A percentile compares a stretch with the other conserved stretches of the same genome.
phyloP scores from a whole-genome alignment of 768 basidiomycete genomes.

The Suillus plorans region DNA sequence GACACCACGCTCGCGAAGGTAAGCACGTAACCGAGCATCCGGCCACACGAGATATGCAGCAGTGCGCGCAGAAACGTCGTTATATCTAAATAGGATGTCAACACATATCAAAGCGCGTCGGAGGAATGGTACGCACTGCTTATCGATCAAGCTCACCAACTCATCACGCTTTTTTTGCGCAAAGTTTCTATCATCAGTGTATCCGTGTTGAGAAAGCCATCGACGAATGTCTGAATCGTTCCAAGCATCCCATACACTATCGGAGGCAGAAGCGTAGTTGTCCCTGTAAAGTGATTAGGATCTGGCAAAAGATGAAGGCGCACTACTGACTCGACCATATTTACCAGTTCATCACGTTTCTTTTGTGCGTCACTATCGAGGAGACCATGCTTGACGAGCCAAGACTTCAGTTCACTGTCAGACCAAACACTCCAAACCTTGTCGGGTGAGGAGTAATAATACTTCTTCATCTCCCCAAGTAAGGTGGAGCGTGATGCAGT shows the following conservation, averaged over 20 bases:
- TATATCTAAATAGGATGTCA: slow-evolving; percentile 42
- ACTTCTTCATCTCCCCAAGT: slow-evolving; percentile 65
- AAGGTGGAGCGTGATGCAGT: slow-evolving; percentile 56
- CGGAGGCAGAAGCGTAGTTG: slow-evolving; percentile 62
- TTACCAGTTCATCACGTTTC: slow-evolving; percentile 73
- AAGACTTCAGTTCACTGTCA: slow-evolving; percentile 72
- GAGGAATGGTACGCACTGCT: slow-evolving; percentile 49
- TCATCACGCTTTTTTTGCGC: slow-evolving; percentile 71
- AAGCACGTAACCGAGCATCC: slow-evolving; percentile 88
- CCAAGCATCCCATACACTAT: slow-evolving; percentile 70
- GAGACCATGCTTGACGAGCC: slow-evolving; percentile 74
- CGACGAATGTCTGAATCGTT: slow-evolving; percentile 65
- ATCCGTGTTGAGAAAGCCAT: slow-evolving; percentile 76
- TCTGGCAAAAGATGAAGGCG: not conserved
- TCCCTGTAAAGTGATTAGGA: slow-evolving; percentile 40
- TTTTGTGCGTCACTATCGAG: slow-evolving; percentile 70
- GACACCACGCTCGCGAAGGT: slow-evolving; percentile 75
- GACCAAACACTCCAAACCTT: slow-evolving; percentile 68
- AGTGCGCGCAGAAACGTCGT: slow-evolving; percentile 42
- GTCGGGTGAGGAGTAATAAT: slow-evolving; percentile 67
- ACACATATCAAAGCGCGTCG: not conserved
- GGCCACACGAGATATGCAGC: slow-evolving; percentile 86
- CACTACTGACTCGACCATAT: slow-evolving; percentile 59
- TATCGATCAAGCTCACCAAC: slow-evolving; percentile 67
- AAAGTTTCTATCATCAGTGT: slow-evolving; percentile 51